These are phyloP conservation scores for Eucalyptus melliodora DNA, from an alignment of 345 rosid genomes.

Conservation along the genomic window DNA sequence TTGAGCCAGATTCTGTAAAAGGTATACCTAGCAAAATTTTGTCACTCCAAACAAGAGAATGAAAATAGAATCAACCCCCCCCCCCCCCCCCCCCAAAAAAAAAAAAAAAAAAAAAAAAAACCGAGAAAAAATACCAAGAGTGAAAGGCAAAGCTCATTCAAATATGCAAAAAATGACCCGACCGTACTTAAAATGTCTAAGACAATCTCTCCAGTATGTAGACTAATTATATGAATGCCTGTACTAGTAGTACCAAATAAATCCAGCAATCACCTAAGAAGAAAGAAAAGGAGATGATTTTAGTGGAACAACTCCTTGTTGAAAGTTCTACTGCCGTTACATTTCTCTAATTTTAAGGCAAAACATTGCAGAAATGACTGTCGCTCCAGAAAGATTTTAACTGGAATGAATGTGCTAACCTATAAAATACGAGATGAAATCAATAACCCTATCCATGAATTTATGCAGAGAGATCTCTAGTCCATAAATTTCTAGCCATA, in stretches of 20 bases:
- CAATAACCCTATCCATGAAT: background rate
- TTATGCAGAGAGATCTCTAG: background rate
- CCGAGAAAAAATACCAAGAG: background rate
- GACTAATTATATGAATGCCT: background rate
- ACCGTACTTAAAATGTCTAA: background rate
- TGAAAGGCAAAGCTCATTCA: background rate
- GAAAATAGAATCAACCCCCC: background rate
- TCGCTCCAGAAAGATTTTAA: background rate
- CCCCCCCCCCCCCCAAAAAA: accelerated
- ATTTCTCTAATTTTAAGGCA: background rate
- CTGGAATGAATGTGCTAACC: background rate
- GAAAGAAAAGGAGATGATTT: background rate
- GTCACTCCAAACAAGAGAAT: background rate
- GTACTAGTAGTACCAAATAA: background rate
- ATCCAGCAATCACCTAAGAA: background rate
- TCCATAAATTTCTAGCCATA: background rate
- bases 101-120: background rate
- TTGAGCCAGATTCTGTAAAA: background rate
- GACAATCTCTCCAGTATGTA: background rate
- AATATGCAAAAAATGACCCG: background rate
- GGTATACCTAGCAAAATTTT: background rate
- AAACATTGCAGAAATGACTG: background rate
- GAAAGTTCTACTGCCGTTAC: background rate
- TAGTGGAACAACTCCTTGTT: background rate
- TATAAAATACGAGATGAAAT: background rate